Evolutionary conservation across 306 rosid genomes (phyloP).

Genomic region (Vicia faba): DNA sequence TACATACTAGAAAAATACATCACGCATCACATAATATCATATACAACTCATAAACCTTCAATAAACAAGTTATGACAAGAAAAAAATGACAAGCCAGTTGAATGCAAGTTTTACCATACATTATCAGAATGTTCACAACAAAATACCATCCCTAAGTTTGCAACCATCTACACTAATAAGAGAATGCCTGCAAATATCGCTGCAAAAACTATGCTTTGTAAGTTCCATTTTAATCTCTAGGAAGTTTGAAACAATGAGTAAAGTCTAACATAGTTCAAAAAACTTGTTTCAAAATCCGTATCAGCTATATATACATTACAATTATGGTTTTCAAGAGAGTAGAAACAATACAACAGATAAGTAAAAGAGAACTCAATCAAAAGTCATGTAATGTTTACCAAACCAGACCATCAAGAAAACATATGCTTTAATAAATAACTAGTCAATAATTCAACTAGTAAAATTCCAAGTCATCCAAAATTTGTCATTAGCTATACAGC

Average conservation of each 20-base stretch:
- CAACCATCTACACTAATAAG: slow-evolving; percentile 7
- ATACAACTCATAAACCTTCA: slow-evolving; percentile 10
- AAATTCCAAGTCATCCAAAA: slow-evolving; percentile 9
- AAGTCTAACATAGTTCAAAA: slow-evolving; percentile 4
- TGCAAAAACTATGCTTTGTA: slow-evolving; percentile 13
- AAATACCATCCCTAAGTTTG: neutral
- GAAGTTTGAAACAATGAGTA: neutral
- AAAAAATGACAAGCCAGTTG: neutral
- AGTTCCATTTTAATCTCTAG: slow-evolving; percentile 13
- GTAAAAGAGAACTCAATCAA: neutral
- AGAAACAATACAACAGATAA: neutral
- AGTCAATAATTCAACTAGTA: slow-evolving; percentile 4
- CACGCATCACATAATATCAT: neutral
- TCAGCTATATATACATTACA: slow-evolving; percentile 9
- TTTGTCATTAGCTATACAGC: slow-evolving; percentile 11
- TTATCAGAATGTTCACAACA: slow-evolving; percentile 18
- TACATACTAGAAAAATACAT: slow-evolving; percentile 8
- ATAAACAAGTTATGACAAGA: slow-evolving; percentile 22
- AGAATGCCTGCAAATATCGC: slow-evolving; percentile 21
- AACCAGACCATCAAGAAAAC: neutral
- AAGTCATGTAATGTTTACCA: neutral
- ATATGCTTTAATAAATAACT: neutral
- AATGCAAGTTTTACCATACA: slow-evolving; percentile 14
- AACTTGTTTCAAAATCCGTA: slow-evolving; percentile 13
- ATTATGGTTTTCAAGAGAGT: slow-evolving; percentile 1